Evolutionary conservation across 768 basidiomycete genomes (phyloP), one percentile per base, ranked within the genome.

Genomic region (Trametes villosa): DNA sequence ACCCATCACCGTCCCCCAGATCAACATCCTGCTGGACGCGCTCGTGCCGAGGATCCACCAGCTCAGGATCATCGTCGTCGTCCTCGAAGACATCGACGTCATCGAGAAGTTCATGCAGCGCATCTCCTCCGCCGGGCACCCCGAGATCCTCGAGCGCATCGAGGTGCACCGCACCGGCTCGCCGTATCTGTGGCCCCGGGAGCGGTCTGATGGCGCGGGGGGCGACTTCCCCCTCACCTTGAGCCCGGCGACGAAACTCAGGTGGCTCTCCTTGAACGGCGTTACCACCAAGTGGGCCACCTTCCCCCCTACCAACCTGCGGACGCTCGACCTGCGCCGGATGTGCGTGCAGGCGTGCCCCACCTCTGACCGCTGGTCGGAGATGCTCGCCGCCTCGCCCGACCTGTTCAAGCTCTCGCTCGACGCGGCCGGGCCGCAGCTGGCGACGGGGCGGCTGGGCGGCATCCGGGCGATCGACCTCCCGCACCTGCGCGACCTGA

Each of bases 241-340:
- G 18, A 79, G 74, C 1, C 61, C 63, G 11, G 75, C 83, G 1
- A 78, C 77, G 9, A 69, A 70, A n/a, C 73, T 91, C 11, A 72
- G 74, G 29, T 78, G 83, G 65, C 65, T 90, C 41, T 77, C 81
- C 36, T 68, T 88, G 30, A 82, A 84, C 55, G 87, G 86, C 3
- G 73, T 91, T 29, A 78, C 85, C 61, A 73, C 89, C 60, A 79
- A 89, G 70, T 91, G 88, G 84, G 65, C 74, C 15, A 71, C 70
- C 18, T 78, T 85, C 9, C 54, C 71, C 52, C 29, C 87, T 9
- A 65, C 70, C 31, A 83, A 88, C 64, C 81, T 92, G n/a, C 79
- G 79, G 24, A 81, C 81, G 11, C 76, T 92, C 55, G 88, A 90
- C 64, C 73, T 92, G 53, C 82, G 88, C 38, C 81, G 84, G 27